Percentiles rank a stretch among this genome's conserved stretches.
phyloP scores from a whole-genome alignment of 139 green algal species.

The Pseudopediastrum boryanum region DNA sequence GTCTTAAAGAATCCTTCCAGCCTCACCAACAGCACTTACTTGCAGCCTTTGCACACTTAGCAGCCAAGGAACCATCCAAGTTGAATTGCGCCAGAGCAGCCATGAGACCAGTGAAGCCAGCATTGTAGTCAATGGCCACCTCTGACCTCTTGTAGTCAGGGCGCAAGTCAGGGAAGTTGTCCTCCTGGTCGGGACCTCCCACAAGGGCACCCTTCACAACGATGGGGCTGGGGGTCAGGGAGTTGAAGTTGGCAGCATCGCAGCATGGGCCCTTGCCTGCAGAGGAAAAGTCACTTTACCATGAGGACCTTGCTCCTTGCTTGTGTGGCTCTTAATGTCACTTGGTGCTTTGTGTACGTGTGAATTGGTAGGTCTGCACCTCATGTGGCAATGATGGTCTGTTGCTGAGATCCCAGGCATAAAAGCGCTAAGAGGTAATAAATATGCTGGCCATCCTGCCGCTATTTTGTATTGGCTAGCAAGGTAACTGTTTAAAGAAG shows the following conservation, averaged over 20 bases:
- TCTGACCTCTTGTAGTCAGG: constrained; percentile 34
- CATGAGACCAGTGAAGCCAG: constrained; percentile 45
- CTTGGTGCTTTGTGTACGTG: no score
- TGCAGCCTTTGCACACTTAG: not conserved
- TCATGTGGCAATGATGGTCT: no score
- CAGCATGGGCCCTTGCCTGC: constrained; percentile 23
- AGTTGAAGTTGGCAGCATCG: constrained; percentile 19
- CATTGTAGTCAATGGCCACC: constrained; percentile 55
- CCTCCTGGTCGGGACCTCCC: constrained; percentile 26
- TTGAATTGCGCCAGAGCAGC: constrained; percentile 28
- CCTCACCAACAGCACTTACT: not conserved
- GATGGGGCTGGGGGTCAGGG: constrained; percentile 2
- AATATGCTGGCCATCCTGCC: no score
- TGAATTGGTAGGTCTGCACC: no score
- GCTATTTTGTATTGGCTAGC: no score
- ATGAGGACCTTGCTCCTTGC: no score
- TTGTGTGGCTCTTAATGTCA: no score
- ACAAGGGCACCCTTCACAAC: constrained; percentile 4
- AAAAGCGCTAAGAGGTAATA: no score
- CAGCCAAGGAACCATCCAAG: not conserved
- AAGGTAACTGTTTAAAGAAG: no score
- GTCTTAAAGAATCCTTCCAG: not conserved
- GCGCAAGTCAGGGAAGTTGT: constrained; percentile 35
- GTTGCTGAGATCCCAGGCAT: no score
- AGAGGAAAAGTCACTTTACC: not conserved